Evolutionary conservation across 2,329 filamentous ascomycete genomes (phyloP).

Genomic region (Fusarium anguioides): DNA sequence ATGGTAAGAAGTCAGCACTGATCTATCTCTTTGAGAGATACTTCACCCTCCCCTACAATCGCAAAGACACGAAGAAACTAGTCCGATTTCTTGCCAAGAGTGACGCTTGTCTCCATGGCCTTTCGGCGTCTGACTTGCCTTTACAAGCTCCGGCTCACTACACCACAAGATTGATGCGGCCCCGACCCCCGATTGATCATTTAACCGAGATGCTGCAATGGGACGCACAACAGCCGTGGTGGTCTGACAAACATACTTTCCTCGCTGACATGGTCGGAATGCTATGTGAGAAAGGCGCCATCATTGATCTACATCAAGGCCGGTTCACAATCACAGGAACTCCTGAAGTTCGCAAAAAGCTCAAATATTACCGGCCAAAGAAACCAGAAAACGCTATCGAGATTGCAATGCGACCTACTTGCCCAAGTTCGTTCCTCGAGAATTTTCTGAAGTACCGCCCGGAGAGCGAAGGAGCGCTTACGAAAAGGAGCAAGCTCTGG

Average conservation of each 20-base stretch:
- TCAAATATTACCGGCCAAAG: neutral
- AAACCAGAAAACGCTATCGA: conserved; percentile 12
- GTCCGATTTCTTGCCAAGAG: neutral
- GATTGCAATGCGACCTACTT: conserved; percentile 12
- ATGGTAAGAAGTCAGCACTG: neutral
- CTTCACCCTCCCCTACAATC: too few species aligned
- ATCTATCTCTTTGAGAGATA: neutral
- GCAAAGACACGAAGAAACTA: neutral
- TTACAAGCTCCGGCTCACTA: neutral
- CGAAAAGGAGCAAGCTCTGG: neutral
- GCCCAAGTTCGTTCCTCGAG: neutral
- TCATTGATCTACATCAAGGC: conserved; percentile 21
- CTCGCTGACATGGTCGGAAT: neutral
- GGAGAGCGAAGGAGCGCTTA: neutral
- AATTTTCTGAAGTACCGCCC: neutral
- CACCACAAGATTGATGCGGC: neutral
- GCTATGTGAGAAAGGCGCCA: neutral
- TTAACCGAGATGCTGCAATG: conserved; percentile 17
- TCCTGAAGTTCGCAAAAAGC: neutral
- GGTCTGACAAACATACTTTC: neutral
- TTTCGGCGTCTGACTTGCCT: conserved; percentile 1
- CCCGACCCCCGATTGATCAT: conserved; percentile 1
- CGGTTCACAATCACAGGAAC: neutral
- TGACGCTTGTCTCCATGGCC: neutral
- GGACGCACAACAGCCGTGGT: neutral